These are phyloP conservation scores for Mycosphaerelloides madeirae DNA, from an alignment of 2,329 filamentous ascomycete genomes.

Conservation along the genomic window DNA sequence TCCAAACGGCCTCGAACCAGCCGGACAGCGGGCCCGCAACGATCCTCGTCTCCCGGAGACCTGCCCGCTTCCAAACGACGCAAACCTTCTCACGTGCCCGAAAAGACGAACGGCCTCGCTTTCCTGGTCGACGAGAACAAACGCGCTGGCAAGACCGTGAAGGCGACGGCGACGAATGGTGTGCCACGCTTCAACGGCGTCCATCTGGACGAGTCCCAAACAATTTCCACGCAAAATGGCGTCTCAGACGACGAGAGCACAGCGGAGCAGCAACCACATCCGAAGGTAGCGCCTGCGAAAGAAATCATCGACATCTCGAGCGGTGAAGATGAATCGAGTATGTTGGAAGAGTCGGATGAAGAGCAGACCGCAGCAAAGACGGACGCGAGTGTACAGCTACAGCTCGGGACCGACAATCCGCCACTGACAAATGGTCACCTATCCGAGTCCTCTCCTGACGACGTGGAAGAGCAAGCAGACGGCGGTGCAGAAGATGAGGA, in stretches of 20 bases:
- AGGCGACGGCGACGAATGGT: constrained; percentile 50
- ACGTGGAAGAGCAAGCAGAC: constrained; percentile 24
- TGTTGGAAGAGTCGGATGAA: constrained; percentile 18
- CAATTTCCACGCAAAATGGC: constrained; percentile 46
- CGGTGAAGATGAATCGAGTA: constrained; percentile 38
- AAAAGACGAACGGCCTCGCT: constrained; percentile 24
- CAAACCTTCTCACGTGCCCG: constrained; percentile 32
- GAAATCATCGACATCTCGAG: constrained; percentile 46
- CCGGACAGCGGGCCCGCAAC: constrained; percentile 22
- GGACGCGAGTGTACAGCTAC: no score
- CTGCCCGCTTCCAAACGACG: constrained; percentile 29
- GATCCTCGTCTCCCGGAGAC: constrained; percentile 20
- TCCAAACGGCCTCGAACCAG: constrained; percentile 30
- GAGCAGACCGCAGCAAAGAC: not conserved
- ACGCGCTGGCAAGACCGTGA: constrained; percentile 34
- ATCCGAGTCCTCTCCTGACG: constrained; percentile 11
- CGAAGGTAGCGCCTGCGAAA: constrained; percentile 1
- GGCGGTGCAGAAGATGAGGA: constrained; percentile 27
- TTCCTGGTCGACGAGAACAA: constrained; percentile 35
- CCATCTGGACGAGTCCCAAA: constrained; percentile 54
- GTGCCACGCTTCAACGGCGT: constrained; percentile 47
- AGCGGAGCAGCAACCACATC: not conserved
- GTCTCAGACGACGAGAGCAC: constrained; percentile 4
- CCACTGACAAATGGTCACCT: constrained; percentile 20
- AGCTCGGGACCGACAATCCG: not conserved